Conservation (phyloP, 345 rosid genomes). For the Punica granatum region DNA sequence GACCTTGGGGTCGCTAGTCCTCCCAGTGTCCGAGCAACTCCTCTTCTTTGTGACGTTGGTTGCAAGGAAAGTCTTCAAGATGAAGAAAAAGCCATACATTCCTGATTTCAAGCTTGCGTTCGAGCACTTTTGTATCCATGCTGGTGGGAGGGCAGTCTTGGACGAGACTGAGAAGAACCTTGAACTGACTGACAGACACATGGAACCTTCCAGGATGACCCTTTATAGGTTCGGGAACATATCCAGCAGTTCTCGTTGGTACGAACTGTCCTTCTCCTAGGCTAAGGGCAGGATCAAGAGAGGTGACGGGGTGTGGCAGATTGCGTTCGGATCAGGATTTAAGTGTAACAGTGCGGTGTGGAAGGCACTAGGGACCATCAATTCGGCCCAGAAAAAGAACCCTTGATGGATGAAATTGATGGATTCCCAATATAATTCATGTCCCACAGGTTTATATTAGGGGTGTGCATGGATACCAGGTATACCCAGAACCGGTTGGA, state of each 20-base stretch:
- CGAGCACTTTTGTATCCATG: constrained; percentile 65
- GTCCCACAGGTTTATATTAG: no score
- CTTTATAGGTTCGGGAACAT: constrained; percentile 60
- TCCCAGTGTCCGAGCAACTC: no score
- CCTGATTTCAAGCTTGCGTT: constrained; percentile 65
- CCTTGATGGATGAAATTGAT: no score
- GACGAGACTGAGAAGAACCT: constrained; percentile 60
- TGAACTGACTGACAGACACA: constrained; percentile 44
- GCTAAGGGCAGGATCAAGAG: constrained; percentile 56
- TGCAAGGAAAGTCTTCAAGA: constrained; percentile 30
- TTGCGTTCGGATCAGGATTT: constrained; percentile 68
- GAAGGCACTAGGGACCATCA: constrained; percentile 29
- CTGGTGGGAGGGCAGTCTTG: no score
- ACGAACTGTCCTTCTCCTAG: constrained; percentile 57
- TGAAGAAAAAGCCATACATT: constrained; percentile 42
- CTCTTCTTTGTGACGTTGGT: constrained; percentile 25
- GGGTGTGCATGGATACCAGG: no score
- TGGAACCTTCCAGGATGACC: constrained; percentile 83
- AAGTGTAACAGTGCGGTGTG: constrained; percentile 66
- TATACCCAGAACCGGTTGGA: no score
- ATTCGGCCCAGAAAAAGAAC: constrained; percentile 32
- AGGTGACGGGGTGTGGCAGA: constrained; percentile 59
- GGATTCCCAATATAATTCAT: constrained; percentile 27
- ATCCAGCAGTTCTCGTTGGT: no score
- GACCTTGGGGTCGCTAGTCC: no score